Evolutionary conservation across 179 eudicot species (phyloP).

Genomic region (Nepenthes alata): DNA sequence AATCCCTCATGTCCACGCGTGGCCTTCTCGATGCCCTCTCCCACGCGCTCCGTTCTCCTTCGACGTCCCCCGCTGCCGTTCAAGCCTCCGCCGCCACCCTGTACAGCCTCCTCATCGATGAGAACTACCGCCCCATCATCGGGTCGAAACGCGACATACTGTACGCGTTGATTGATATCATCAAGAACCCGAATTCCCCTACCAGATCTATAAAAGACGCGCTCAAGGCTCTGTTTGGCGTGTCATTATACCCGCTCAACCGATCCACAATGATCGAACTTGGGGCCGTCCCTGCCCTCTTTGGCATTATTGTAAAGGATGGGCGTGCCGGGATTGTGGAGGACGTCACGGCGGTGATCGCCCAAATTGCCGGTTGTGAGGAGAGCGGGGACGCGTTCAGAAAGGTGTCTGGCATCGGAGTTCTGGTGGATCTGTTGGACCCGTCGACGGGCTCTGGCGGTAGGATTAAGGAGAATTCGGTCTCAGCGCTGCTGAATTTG

Average conservation of each 20-base stretch:
- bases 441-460: conserved; percentile 32
- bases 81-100: conserved; percentile 62
- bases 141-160: conserved; percentile 67
- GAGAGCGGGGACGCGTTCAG: conserved; percentile 31
- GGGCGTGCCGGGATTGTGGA: conserved; percentile 54
- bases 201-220: conserved; percentile 52
- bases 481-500: conserved; percentile 56
- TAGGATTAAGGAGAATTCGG: conserved; percentile 60
- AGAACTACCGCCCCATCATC: conserved; percentile 37
- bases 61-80: conserved; percentile 27
- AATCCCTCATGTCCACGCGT: conserved; percentile 39
- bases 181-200: conserved; percentile 25
- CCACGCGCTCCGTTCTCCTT: conserved; percentile 42
- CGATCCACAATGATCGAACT: conserved; percentile 41
- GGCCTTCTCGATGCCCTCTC: conserved; percentile 74
- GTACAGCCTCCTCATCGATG: conserved; percentile 44
- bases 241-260: conserved; percentile 40
- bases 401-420: conserved; percentile 41
- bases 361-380: conserved; percentile 57
- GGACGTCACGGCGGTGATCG: conserved; percentile 77
- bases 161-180: conserved; percentile 47
- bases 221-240: conserved; percentile 56
- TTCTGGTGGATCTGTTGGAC: conserved; percentile 60
- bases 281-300: conserved; percentile 42
- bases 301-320: conserved; percentile 45